Evolutionary conservation across 2,329 filamentous ascomycete genomes (phyloP), one percentile per base, ranked within the genome.

Genomic region (Macroventuria anomochaeta): DNA sequence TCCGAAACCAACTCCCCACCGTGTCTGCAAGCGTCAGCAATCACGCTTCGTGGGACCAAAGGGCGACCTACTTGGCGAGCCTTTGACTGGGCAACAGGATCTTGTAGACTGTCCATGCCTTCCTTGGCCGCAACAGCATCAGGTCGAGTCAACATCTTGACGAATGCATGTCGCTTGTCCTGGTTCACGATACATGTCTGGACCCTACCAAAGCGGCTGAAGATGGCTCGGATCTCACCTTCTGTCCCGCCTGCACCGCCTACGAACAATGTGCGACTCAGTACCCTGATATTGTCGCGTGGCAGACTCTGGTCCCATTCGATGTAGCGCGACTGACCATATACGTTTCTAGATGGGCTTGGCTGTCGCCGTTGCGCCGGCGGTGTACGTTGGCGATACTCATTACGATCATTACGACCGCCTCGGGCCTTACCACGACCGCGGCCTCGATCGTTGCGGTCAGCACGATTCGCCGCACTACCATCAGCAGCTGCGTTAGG

Each of bases 171-270:
- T 15, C 95, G 90, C 79, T 97, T 99, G 70, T 99, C 95, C 69
- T 91, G 89, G 78, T 99, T 97, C 63, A 97, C 93, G 62, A 99
- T 99, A 76, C 93, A 97, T 1, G 93, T 97, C 76, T 99, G 95
- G 3, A 99, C 95, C 46, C 87, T 81, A 54, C 95, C 95, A 70
- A 88, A 96, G 38, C 86, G 86, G 68, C 80, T 82, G 75, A 99
- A 99, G 37, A 96, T 86, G 43, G 79, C 79, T 46, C 92, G 87
- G 46, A 99, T 82, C 72, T 97, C 92, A 53, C 83, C 80, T 75
- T 99, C 93, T 6, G 89, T 87, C 53, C 78, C 78, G 44, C 77
- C 70, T 62, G 97, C 95, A 71, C 95, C 95, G 61, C 95, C 95
- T 67, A 99, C 93, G 73, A 99, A 99, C 11, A 99, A 83, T 12